Evolutionary conservation across 805 yeast genomes (phyloP).

Genomic region (Starmerella riodocensis): DNA sequence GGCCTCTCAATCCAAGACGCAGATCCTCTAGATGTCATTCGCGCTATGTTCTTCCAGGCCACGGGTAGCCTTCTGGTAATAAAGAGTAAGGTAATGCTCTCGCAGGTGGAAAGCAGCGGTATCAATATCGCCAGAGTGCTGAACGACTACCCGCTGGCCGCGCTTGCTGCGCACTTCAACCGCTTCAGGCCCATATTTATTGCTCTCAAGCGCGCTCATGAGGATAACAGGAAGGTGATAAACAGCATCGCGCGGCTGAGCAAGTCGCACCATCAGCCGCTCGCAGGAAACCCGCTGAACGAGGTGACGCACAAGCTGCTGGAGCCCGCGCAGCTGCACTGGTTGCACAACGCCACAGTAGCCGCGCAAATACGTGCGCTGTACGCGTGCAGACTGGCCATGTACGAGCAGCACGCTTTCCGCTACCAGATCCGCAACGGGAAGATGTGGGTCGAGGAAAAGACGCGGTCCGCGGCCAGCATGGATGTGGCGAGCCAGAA

Average conservation of each 20-base stretch:
- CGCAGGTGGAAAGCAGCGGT: background rate
- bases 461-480: background rate
- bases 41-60: background rate
- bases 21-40: background rate
- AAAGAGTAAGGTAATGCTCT: background rate
- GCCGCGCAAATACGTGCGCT: conserved; percentile 1
- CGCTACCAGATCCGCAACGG: conserved; percentile 3
- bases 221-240: background rate
- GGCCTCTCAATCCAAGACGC: background rate
- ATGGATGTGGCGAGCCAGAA: background rate
- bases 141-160: background rate
- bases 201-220: background rate
- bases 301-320: background rate
- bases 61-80: background rate
- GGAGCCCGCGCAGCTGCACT: background rate
- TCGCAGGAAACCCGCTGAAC: background rate
- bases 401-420: background rate
- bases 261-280: conserved; percentile 1
- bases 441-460: background rate
- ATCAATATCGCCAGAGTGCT: background rate
- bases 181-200: conserved; percentile 2
- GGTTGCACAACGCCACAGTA: background rate
- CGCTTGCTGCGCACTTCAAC: conserved; percentile 2
- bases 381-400: background rate
- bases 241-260: conserved; percentile 1